These are phyloP conservation scores for Ustilago bromivora DNA, from an alignment of 1,284 basidiomycete genomes.

Conservation along the genomic window DNA sequence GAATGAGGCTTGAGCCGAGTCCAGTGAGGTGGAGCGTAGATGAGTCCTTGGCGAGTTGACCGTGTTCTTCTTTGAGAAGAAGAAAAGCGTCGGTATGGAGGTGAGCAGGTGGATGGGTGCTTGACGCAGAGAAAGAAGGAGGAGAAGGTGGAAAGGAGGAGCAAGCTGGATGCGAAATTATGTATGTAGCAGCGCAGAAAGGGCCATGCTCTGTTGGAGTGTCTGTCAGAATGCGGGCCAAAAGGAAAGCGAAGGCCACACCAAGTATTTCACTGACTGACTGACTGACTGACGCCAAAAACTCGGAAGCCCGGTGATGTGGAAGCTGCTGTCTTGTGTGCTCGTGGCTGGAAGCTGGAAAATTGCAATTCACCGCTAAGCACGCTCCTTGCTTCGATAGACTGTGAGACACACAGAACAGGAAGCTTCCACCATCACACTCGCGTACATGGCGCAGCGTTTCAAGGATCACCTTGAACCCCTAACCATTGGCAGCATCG, in stretches of 20 bases:
- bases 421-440: neutral
- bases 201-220: slow-evolving; percentile 32
- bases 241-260: neutral
- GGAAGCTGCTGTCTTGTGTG: slow-evolving; percentile 20
- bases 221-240: slow-evolving; percentile 2
- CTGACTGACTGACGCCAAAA: neutral
- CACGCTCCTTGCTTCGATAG: neutral
- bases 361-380: neutral
- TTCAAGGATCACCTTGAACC: too few relatives aligned
- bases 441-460: neutral
- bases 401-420: neutral
- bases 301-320: slow-evolving; percentile 42
- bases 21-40: slow-evolving; percentile 2
- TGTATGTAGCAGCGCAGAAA: slow-evolving; percentile 5
- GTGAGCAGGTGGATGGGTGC: slow-evolving; percentile 7
- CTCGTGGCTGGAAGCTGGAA: neutral
- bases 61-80: neutral
- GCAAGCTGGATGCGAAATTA: slow-evolving; percentile 4
- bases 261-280: neutral
- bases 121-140: slow-evolving; percentile 2
- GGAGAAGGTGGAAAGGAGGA: neutral
- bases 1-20: neutral
- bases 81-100: neutral
- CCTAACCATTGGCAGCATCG: too few relatives aligned
- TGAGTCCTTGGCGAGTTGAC: slow-evolving; percentile 1